Evolutionary conservation across 108 stramenopile genomes (phyloP).

Genomic region (Cylindrotheca closterium): DNA sequence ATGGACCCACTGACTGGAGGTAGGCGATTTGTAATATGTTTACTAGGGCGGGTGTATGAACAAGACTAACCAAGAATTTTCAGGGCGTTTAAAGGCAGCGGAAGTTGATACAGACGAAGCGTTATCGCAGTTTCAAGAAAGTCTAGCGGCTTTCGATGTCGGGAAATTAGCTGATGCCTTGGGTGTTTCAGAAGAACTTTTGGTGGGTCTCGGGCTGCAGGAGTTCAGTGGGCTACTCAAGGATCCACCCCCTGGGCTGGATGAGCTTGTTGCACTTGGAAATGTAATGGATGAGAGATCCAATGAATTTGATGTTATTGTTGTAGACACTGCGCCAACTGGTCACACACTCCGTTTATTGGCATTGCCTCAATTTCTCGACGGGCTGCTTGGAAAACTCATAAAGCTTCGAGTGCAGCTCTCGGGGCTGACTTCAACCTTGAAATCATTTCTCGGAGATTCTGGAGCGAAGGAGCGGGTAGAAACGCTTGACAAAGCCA

Average conservation of each 20-base stretch:
- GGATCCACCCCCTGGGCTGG: conserved; percentile 94
- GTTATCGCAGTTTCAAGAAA: conserved; percentile 63
- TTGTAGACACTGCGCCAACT: conserved; percentile 92
- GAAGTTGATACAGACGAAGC: conserved; percentile 87
- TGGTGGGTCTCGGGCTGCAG: conserved; percentile 71
- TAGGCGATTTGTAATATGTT: not conserved
- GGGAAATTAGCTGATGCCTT: conserved; percentile 52
- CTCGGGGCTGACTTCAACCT: conserved; percentile 63
- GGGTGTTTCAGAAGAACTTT: conserved; percentile 56
- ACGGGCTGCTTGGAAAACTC: conserved; percentile 79
- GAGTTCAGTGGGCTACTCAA: conserved; percentile 79
- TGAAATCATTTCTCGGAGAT: conserved; percentile 74
- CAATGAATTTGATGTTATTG: conserved; percentile 79
- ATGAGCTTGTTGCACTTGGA: conserved; percentile 89
- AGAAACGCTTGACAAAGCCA: conserved; percentile 69
- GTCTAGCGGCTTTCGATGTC: conserved; percentile 71
- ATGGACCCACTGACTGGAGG: conserved; percentile 70
- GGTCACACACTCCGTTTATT: conserved; percentile 92
- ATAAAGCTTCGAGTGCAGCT: conserved; percentile 72
- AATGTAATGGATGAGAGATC: conserved; percentile 73
- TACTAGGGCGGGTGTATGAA: too few species aligned
- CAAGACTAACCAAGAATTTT: not conserved
- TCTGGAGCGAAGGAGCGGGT: conserved; percentile 45
- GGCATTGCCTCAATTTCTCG: conserved; percentile 82
- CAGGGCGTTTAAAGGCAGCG: conserved; percentile 65